Conservation (phyloP, 78 protist species). For the Emiliania huxleyi region DNA sequence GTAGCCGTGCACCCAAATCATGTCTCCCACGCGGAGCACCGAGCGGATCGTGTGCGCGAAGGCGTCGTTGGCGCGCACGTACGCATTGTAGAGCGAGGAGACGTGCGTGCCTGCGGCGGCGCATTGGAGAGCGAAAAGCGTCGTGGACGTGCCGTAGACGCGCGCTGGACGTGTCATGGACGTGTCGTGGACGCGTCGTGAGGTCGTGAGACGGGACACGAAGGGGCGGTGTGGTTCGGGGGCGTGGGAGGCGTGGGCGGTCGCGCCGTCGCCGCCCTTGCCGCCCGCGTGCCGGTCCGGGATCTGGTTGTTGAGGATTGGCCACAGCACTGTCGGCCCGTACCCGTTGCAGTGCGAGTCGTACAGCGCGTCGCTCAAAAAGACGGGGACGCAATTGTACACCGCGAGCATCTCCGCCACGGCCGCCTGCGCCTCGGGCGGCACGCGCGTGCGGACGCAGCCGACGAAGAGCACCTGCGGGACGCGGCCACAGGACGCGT, state of each 20-base stretch:
- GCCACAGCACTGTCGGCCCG: not conserved
- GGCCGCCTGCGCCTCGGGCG: not conserved
- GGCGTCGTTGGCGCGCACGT: not conserved
- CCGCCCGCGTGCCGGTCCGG: slow-evolving; percentile 17
- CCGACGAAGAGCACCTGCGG: not conserved
- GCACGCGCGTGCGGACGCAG: not conserved
- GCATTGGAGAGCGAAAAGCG: no score
- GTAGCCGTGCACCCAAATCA: not conserved
- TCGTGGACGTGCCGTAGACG: no score
- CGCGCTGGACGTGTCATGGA: no score
- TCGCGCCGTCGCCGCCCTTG: not conserved
- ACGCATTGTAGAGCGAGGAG: not conserved
- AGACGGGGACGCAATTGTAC: not conserved
- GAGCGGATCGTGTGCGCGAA: not conserved
- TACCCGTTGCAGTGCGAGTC: not conserved
- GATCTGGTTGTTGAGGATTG: not conserved
- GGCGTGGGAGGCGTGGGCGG: no score
- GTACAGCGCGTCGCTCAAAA: not conserved
- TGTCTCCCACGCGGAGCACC: not conserved
- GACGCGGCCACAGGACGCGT: not conserved
- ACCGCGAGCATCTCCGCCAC: not conserved
- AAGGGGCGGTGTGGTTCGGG: no score
- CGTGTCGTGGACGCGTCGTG: no score
- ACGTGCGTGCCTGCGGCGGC: no score
- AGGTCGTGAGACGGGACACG: no score